phyloP scores from a whole-genome alignment of 345 rosid species.

The Cardiospermum halicacabum region DNA sequence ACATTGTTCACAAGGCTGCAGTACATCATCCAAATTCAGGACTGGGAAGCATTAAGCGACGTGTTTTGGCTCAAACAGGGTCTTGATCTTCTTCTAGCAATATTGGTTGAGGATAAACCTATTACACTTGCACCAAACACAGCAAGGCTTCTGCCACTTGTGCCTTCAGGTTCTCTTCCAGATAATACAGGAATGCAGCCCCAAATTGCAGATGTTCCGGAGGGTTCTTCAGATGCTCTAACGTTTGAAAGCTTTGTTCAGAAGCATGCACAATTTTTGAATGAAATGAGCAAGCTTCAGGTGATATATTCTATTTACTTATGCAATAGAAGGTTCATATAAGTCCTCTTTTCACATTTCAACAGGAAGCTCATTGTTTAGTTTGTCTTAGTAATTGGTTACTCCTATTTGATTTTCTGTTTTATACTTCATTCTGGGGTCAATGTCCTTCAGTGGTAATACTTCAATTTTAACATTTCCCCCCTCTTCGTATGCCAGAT shows the following conservation, averaged over 20 bases:
- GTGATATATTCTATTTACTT: constrained; percentile 26
- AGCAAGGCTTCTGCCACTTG: constrained; percentile 76
- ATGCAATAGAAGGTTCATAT: not conserved
- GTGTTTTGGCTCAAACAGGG: constrained; percentile 99
- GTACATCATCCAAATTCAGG: constrained; percentile 81
- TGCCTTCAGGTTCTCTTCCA: constrained; percentile 44
- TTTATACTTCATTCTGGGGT: not conserved
- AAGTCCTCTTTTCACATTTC: not conserved
- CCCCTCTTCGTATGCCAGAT: not conserved
- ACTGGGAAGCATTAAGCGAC: constrained; percentile 98
- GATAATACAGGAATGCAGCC: constrained; percentile 61
- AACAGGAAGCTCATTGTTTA: not conserved
- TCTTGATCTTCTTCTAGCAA: constrained; percentile 92
- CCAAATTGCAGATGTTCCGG: constrained; percentile 51
- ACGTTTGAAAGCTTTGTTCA: constrained; percentile 75
- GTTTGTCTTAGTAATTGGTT: not conserved
- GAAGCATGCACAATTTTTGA: constrained; percentile 88
- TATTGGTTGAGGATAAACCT: constrained; percentile 79
- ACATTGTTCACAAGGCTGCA: constrained; percentile 77
- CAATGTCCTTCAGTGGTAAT: not conserved
- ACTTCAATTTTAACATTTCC: not conserved
- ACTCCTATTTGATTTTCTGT: not conserved
- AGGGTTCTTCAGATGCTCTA: constrained; percentile 65
- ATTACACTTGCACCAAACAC: constrained; percentile 96
- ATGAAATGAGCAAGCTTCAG: constrained; percentile 87